Percentiles rank a stretch among this genome's conserved stretches.
Conservation (phyloP, 768 basidiomycete species). For the Agaricus subrufescens region DNA sequence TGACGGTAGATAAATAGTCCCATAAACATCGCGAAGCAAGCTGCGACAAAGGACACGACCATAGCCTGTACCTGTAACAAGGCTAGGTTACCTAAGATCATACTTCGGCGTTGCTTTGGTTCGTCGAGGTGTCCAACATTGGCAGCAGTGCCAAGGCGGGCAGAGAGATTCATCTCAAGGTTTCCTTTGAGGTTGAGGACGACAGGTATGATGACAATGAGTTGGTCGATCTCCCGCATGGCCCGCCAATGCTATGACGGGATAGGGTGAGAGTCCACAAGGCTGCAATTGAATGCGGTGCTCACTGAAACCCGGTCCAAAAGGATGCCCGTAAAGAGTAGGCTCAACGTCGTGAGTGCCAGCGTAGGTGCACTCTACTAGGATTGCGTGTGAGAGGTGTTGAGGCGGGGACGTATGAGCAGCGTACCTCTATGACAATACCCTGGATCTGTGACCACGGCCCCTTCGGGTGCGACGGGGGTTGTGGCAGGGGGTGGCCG, state of each 20-base stretch:
- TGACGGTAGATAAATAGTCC: conserved; percentile 53
- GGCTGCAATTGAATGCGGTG: conserved; percentile 9
- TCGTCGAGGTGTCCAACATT: conserved; percentile 91
- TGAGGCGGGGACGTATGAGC: not conserved
- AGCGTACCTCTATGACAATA: conserved; percentile 69
- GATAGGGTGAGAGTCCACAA: not conserved
- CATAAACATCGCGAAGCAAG: conserved; percentile 69
- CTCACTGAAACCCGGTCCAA: conserved; percentile 81
- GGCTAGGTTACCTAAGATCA: conserved; percentile 78
- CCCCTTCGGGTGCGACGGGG: conserved; percentile 13
- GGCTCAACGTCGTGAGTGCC: conserved; percentile 74
- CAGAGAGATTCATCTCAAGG: conserved; percentile 97
- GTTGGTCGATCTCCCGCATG: conserved; percentile 86
- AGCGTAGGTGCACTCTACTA: conserved; percentile 84
- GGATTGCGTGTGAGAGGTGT: not conserved
- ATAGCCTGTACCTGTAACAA: conserved; percentile 93
- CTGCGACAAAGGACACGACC: conserved; percentile 83
- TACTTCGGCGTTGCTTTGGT: conserved; percentile 48
- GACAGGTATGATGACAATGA: conserved; percentile 95
- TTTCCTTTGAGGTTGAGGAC: conserved; percentile 97
- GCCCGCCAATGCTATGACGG: conserved; percentile 72
- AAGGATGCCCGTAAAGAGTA: conserved; percentile 88
- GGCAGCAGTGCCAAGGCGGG: conserved; percentile 90
- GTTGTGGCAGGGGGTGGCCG: conserved; percentile 15
- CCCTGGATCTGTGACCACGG: conserved; percentile 53